Conservation (phyloP, 192 early-diverging fungal genomes). For the Coemansia sp. region DNA sequence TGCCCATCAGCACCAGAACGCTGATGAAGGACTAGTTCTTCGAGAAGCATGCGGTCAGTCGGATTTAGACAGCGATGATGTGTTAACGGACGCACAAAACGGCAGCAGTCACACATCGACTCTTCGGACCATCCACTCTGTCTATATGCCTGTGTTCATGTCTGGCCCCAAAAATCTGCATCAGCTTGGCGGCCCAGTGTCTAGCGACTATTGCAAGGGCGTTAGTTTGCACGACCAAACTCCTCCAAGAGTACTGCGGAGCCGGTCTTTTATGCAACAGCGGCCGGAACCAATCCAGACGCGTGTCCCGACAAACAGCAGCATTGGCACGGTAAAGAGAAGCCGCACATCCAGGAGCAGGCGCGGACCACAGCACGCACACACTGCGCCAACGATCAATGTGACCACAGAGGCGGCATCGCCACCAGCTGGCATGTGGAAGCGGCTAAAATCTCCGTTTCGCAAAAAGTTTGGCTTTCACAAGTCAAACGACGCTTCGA, state of each 20-base stretch:
- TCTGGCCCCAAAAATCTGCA: conserved; percentile 16
- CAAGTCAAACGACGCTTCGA: not conserved
- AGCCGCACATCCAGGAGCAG: not conserved
- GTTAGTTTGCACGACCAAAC: not conserved
- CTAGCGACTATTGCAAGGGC: conserved; percentile 1
- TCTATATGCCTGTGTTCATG: conserved; percentile 14
- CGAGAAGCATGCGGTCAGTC: conserved; percentile 7
- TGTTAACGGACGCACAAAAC: not conserved
- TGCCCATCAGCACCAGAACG: not conserved
- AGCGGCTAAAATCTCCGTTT: conserved; percentile 6
- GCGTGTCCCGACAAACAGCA: not conserved
- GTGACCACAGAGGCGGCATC: not conserved
- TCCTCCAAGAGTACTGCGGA: conserved; percentile 15
- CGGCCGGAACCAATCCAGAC: not conserved
- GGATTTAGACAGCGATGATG: not conserved
- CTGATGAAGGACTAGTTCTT: conserved; percentile 6
- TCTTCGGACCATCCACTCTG: conserved; percentile 6
- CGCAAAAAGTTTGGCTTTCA: not conserved
- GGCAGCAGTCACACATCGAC: conserved; percentile 7
- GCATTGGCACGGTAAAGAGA: not conserved
- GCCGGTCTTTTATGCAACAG: not conserved
- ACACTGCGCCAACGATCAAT: not conserved
- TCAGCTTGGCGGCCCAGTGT: conserved; percentile 2
- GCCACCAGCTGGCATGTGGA: not conserved
- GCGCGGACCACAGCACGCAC: not conserved